Conservation (phyloP, 805 yeast species). For the Spathaspora girioi region DNA sequence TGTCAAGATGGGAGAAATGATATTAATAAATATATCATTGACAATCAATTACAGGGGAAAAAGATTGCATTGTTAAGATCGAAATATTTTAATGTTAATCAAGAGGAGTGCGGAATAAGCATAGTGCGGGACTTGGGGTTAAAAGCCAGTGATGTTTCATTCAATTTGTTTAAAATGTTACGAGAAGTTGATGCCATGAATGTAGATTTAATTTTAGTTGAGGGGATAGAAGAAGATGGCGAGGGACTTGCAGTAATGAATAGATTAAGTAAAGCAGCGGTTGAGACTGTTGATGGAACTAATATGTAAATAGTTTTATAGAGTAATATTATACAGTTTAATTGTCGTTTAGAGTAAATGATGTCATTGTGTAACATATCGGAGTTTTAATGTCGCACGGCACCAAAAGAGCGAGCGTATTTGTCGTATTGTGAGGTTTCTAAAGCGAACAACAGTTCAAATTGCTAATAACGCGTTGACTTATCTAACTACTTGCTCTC, state of each 20-base stretch:
- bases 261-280: conserved; percentile 80
- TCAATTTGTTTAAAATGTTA: conserved; percentile 66
- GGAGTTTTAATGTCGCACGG: background rate
- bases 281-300: conserved; percentile 31
- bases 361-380: background rate
- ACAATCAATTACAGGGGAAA: conserved; percentile 6
- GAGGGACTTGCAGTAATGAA: conserved; percentile 97
- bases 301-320: background rate
- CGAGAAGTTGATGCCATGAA: conserved; percentile 71
- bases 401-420: too few relatives aligned
- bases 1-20: conserved; percentile 41
- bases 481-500: too few relatives aligned
- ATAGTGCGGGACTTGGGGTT: conserved; percentile 40
- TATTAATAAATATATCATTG: conserved; percentile 21
- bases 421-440: too few relatives aligned
- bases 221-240: conserved; percentile 68
- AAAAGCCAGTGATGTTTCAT: conserved; percentile 60
- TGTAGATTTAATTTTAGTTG: conserved; percentile 75
- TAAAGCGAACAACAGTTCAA: too few relatives aligned
- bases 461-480: too few relatives aligned
- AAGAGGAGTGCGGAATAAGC: background rate
- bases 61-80: conserved; percentile 54
- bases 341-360: background rate
- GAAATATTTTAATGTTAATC: conserved; percentile 23
- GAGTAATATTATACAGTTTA: background rate